phyloP scores from a whole-genome alignment of 495 filamentous ascomycete genomes.

The Penicillium subrubescens region DNA sequence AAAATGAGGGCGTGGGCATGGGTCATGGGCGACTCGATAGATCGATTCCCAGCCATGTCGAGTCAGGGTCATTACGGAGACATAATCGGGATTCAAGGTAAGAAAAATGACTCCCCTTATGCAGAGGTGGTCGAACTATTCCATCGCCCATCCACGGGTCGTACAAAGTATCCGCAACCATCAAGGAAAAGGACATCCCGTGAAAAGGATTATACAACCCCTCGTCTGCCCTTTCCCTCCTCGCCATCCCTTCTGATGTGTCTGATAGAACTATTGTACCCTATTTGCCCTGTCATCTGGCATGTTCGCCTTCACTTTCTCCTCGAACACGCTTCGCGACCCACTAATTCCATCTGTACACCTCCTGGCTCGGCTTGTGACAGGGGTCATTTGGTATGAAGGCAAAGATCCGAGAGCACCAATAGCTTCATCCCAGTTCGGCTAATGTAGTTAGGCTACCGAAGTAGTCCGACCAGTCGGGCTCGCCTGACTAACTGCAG shows the following conservation, averaged over 20 bases:
- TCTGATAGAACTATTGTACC: slow-evolving; percentile 1
- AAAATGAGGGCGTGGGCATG: background rate
- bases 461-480: background rate
- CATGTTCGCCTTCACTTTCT: slow-evolving; percentile 7
- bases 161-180: background rate
- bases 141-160: background rate
- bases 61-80: background rate
- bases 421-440: slow-evolving; percentile 2
- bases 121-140: slow-evolving; percentile 27
- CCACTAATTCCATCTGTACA: slow-evolving; percentile 4
- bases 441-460: background rate
- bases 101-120: slow-evolving; percentile 25
- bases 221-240: background rate
- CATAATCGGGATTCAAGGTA: background rate
- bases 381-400: slow-evolving; percentile 28
- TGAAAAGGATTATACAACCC: background rate
- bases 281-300: slow-evolving; percentile 11
- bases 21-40: slow-evolving; percentile 16
- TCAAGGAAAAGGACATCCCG: background rate
- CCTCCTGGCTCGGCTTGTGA: slow-evolving; percentile 28
- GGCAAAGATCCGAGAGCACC: slow-evolving; percentile 14
- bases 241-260: slow-evolving; percentile 11
- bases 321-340: slow-evolving; percentile 23
- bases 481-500: background rate
- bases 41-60: slow-evolving; percentile 6